Conservation (phyloP, 208 protist species). For the Wallacemonas rigidus region DNA sequence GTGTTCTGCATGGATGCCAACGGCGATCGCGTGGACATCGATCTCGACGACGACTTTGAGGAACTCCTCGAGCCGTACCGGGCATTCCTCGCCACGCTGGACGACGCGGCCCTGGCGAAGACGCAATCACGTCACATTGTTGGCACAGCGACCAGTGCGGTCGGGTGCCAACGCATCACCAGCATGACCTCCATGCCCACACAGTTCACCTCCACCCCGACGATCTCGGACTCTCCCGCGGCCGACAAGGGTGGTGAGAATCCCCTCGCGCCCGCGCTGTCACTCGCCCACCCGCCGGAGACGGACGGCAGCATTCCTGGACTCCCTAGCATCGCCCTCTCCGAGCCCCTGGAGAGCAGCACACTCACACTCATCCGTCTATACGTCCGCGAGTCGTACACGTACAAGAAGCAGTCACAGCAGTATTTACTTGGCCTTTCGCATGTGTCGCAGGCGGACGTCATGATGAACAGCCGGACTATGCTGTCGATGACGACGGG, state of each 20-base stretch:
- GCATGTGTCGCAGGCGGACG: slow-evolving; percentile 7
- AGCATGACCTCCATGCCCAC: not conserved
- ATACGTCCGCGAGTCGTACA: slow-evolving; percentile 79
- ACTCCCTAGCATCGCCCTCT: not conserved
- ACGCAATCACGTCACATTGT: not conserved
- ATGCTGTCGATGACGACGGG: slow-evolving; percentile 1
- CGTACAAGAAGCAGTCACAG: slow-evolving; percentile 26
- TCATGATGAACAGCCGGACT: not conserved
- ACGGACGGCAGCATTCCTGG: not conserved
- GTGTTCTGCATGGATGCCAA: slow-evolving; percentile 75
- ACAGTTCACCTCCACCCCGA: not conserved
- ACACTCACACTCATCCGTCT: slow-evolving; percentile 66
- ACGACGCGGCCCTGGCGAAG: not conserved
- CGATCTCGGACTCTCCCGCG: not conserved
- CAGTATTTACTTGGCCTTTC: slow-evolving; percentile 14
- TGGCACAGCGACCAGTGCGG: not conserved
- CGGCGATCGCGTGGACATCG: slow-evolving; percentile 82
- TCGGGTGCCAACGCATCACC: not conserved
- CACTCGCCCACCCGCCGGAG: not conserved
- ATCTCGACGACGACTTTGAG: slow-evolving; percentile 66
- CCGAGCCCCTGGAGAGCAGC: slow-evolving; percentile 32
- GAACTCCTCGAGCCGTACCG: slow-evolving; percentile 46
- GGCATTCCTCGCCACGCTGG: slow-evolving; percentile 13
- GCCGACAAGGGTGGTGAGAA: not conserved
- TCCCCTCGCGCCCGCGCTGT: not conserved